Conservation (phyloP, 495 filamentous ascomycete species). For the Aspergillus olivimuriae region DNA sequence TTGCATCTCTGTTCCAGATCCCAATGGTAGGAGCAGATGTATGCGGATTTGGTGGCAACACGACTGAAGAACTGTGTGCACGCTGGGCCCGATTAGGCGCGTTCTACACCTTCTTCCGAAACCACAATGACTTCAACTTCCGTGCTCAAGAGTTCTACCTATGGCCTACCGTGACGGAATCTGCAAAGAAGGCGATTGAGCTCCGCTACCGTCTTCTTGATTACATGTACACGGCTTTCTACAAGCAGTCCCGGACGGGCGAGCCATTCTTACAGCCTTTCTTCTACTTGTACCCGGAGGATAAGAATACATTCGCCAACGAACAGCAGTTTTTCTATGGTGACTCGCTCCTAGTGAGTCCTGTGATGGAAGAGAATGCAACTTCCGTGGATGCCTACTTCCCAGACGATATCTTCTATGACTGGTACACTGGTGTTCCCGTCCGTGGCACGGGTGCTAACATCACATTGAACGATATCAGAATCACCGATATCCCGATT, state of each 20-base stretch:
- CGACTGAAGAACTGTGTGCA: slow-evolving; percentile 73
- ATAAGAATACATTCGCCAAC: slow-evolving; percentile 53
- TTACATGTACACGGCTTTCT: slow-evolving; percentile 75
- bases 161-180: slow-evolving; percentile 57
- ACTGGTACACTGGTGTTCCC: slow-evolving; percentile 58
- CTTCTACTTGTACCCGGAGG: slow-evolving; percentile 68
- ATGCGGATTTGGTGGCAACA: slow-evolving; percentile 68
- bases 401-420: slow-evolving; percentile 70
- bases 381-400: slow-evolving; percentile 68
- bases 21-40: slow-evolving; percentile 83
- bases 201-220: slow-evolving; percentile 71
- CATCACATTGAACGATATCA: slow-evolving; percentile 47
- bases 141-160: slow-evolving; percentile 74
- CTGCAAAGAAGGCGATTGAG: slow-evolving; percentile 65
- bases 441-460: slow-evolving; percentile 49
- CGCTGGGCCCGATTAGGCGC: slow-evolving; percentile 80
- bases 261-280: slow-evolving; percentile 63
- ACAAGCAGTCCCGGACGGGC: slow-evolving; percentile 57
- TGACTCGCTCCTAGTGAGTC: slow-evolving; percentile 61
- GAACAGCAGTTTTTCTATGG: slow-evolving; percentile 73
- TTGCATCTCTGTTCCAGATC: slow-evolving; percentile 74
- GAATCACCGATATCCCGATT: slow-evolving; percentile 63
- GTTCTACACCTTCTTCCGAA: slow-evolving; percentile 78
- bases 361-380: slow-evolving; percentile 57
- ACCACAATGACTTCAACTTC: slow-evolving; percentile 54